Percentiles rank a stretch among this genome's conserved stretches.
Evolutionary conservation across 75 land plant species (phyloP).

Genomic region (Cunninghamia lanceolata): DNA sequence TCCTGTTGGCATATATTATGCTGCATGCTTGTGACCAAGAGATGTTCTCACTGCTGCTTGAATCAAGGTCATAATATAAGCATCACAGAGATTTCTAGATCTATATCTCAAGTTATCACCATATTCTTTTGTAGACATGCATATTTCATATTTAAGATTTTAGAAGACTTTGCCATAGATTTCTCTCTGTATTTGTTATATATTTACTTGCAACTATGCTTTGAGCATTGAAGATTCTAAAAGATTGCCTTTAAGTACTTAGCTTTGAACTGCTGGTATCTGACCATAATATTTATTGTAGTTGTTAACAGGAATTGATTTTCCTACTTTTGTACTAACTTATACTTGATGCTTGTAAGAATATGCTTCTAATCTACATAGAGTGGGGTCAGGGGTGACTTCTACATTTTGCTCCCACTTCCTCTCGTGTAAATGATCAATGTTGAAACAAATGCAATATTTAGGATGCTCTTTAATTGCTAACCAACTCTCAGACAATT

Average conservation of each 20-base stretch:
- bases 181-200: background rate
- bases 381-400: too few species aligned
- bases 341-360: background rate
- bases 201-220: background rate
- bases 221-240: background rate
- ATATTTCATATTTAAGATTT: background rate
- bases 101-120: background rate
- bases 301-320: background rate
- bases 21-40: background rate
- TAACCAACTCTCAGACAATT: too few species aligned
- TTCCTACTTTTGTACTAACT: background rate
- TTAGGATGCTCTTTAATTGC: background rate
- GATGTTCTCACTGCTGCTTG: background rate
- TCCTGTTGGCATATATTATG: background rate
- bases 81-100: background rate
- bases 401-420: too few species aligned
- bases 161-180: background rate
- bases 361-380: background rate
- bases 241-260: background rate
- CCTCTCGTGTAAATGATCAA: too few species aligned
- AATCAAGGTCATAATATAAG: background rate
- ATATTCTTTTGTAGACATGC: background rate
- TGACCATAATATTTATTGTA: background rate
- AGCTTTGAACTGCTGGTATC: background rate
- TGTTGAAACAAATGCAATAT: background rate